Evolutionary conservation across 2,329 filamentous ascomycete species (phyloP).

Genomic region (Colletotrichum neosansevieriae): DNA sequence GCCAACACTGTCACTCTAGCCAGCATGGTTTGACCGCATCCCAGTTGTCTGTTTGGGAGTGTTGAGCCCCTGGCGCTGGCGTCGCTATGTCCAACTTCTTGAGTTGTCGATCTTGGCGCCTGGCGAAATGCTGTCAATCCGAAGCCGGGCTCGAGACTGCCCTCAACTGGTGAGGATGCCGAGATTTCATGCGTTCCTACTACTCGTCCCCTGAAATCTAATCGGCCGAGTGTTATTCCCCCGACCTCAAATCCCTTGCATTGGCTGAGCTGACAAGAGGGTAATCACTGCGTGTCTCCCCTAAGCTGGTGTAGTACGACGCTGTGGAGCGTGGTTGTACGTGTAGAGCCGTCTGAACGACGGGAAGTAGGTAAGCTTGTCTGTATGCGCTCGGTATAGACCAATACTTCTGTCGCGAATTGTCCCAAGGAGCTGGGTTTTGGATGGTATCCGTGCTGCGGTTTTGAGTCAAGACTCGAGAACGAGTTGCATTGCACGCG

Average conservation of each 20-base stretch:
- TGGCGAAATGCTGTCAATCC: conserved; percentile 33
- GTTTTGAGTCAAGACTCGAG: conserved; percentile 23
- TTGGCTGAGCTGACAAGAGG: conserved; percentile 5
- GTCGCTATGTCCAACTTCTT: conserved; percentile 36
- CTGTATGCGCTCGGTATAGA: conserved; percentile 22
- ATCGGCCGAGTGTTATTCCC: neutral
- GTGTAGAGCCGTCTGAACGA: conserved; percentile 25
- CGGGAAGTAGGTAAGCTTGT: conserved; percentile 24
- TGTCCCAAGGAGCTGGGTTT: conserved; percentile 20
- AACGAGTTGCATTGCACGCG: conserved; percentile 9
- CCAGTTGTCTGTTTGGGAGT: conserved; percentile 13
- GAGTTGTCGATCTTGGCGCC: conserved; percentile 36
- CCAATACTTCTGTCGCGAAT: conserved; percentile 5
- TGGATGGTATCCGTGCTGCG: conserved; percentile 12
- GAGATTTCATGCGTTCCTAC: neutral
- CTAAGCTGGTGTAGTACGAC: conserved; percentile 4
- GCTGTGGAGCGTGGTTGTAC: neutral
- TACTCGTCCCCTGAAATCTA: neutral
- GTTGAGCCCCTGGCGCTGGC: conserved; percentile 30
- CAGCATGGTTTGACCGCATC: conserved; percentile 23
- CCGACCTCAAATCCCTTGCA: conserved; percentile 11
- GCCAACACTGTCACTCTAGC: conserved; percentile 10
- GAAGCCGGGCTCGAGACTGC: conserved; percentile 23
- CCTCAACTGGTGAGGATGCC: neutral
- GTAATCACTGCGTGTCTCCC: conserved; percentile 3